phyloP scores from a whole-genome alignment of 257 asterid species.

The Solanum chiquidenum region DNA sequence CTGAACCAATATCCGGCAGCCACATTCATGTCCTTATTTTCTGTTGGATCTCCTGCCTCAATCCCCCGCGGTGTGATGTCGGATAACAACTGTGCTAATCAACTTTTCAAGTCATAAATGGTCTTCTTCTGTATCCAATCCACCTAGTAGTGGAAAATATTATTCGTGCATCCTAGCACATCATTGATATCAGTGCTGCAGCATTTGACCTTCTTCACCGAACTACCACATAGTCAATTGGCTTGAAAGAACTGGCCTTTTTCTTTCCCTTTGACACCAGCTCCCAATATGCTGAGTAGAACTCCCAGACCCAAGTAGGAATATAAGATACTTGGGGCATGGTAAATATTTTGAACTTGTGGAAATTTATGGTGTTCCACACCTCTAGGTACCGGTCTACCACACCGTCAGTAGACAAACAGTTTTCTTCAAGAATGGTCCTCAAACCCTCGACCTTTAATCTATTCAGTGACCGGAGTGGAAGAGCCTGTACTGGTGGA shows the following conservation, averaged over 20 bases:
- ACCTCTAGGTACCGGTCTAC: background rate
- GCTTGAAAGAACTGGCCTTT: background rate
- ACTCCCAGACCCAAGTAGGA: background rate
- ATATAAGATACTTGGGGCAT: background rate
- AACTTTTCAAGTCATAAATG: background rate
- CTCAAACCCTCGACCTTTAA: background rate
- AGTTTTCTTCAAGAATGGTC: background rate
- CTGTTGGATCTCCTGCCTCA: background rate
- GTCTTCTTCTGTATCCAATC: background rate
- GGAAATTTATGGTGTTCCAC: background rate
- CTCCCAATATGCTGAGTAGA: background rate
- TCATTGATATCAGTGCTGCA: too few relatives aligned
- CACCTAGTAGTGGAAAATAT: too few relatives aligned
- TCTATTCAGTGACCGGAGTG: background rate
- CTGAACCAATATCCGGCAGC: background rate
- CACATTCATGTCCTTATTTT: background rate
- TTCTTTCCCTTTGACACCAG: background rate
- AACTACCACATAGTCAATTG: too few relatives aligned
- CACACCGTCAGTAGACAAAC: too few relatives aligned
- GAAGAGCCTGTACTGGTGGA: too few relatives aligned
- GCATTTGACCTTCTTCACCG: too few relatives aligned
- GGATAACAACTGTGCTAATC: background rate
- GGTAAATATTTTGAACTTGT: background rate
- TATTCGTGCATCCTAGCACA: background rate
- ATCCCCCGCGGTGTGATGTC: background rate